Evolutionary conservation across 805 yeast genomes (phyloP).

Genomic region (Kluyveromyces dobzhanskii): DNA sequence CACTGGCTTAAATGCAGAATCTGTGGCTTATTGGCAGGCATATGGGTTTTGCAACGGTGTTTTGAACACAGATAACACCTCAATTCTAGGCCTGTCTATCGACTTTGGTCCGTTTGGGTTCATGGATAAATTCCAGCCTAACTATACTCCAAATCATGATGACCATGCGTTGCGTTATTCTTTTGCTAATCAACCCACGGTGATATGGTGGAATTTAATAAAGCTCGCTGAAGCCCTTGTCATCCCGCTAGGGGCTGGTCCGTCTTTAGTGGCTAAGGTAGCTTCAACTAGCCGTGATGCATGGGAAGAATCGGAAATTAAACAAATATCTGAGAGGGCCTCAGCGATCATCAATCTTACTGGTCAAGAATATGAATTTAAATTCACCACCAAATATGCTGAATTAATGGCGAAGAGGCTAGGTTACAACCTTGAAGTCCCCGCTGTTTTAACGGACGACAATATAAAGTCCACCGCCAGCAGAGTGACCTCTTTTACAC

Average conservation of each 20-base stretch:
- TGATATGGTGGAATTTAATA: constrained; percentile 89
- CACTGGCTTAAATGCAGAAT: constrained; percentile 61
- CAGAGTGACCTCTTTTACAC: constrained; percentile 14
- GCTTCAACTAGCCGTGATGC: constrained; percentile 27
- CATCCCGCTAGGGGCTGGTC: constrained; percentile 70
- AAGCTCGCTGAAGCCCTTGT: constrained; percentile 79
- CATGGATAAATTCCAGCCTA: constrained; percentile 75
- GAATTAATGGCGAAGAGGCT: constrained; percentile 53
- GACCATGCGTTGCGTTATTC: constrained; percentile 67
- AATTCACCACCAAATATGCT: constrained; percentile 52
- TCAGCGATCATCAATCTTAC: constrained; percentile 53
- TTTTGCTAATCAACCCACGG: constrained; percentile 74
- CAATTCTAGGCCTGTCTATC: constrained; percentile 77
- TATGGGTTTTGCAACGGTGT: constrained; percentile 95
- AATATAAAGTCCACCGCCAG: constrained; percentile 9
- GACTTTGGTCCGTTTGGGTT: constrained; percentile 95
- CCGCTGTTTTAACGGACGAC: constrained; percentile 28
- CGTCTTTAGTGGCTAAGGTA: constrained; percentile 38
- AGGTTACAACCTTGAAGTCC: constrained; percentile 46
- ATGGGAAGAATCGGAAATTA: constrained; percentile 42
- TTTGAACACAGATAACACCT: constrained; percentile 87
- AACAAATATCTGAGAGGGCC: constrained; percentile 50
- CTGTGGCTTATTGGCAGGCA: constrained; percentile 80
- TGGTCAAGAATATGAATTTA: constrained; percentile 55
- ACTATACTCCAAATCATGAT: constrained; percentile 84